Evolutionary conservation across 192 early-diverging fungal species (phyloP).

Genomic region (Coemansia umbellata): DNA sequence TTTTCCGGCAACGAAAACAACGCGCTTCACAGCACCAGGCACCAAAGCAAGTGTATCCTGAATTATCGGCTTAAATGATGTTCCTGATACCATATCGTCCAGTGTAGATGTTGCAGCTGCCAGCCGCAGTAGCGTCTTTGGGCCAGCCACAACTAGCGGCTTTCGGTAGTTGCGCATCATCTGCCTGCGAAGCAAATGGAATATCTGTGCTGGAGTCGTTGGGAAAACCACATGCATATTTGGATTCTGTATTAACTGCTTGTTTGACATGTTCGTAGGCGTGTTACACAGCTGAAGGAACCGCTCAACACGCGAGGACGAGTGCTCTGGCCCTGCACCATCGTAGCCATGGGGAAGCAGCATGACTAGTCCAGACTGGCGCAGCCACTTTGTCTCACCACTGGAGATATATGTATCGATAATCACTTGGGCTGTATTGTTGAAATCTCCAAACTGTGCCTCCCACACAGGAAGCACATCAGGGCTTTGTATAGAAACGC

Average conservation of each 20-base stretch:
- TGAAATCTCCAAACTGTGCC: constrained; percentile 98
- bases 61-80: constrained; percentile 80
- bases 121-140: constrained; percentile 67
- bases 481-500: constrained; percentile 88
- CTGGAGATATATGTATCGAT: constrained; percentile 87
- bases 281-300: constrained; percentile 92
- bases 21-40: constrained; percentile 41
- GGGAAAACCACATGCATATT: constrained; percentile 93
- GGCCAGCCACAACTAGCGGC: constrained; percentile 82
- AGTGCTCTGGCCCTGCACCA: constrained; percentile 94
- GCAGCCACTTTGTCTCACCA: constrained; percentile 93
- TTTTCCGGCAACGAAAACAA: constrained; percentile 90
- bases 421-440: constrained; percentile 93
- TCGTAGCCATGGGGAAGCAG: constrained; percentile 94
- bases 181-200: constrained; percentile 93
- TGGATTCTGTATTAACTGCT: constrained; percentile 62
- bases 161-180: constrained; percentile 87
- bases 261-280: constrained; percentile 59
- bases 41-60: constrained; percentile 53
- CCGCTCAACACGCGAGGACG: constrained; percentile 84
- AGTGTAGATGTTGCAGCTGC: constrained; percentile 68
- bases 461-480: constrained; percentile 91
- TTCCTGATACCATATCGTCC: constrained; percentile 80
- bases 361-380: constrained; percentile 89
- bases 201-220: constrained; percentile 94